Evolutionary conservation across 2,329 filamentous ascomycete species (phyloP).

Genomic region (Diaporthe ampelina): DNA sequence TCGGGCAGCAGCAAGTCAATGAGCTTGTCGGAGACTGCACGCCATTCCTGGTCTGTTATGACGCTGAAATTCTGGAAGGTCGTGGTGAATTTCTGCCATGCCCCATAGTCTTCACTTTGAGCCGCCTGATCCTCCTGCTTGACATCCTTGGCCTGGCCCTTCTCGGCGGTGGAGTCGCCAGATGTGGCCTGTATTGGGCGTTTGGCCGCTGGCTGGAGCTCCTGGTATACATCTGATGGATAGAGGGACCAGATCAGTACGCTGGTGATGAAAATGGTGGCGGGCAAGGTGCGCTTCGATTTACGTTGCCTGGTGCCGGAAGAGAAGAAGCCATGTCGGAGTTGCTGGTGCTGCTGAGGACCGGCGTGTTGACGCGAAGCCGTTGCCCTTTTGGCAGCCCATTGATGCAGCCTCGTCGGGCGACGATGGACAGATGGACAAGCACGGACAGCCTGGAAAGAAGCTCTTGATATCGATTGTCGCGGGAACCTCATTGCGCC

Average conservation of each 20-base stretch:
- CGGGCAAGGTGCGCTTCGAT: conserved; percentile 45
- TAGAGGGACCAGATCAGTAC: conserved; percentile 57
- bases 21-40: conserved; percentile 68
- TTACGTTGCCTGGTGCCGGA: conserved; percentile 35
- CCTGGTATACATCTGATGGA: conserved; percentile 53
- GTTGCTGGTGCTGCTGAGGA: conserved; percentile 7
- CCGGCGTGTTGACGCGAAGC: not conserved
- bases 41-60: conserved; percentile 69
- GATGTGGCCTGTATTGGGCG: not conserved
- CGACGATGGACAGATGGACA: conserved; percentile 4
- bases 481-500: conserved; percentile 31
- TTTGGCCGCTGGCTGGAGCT: conserved; percentile 38
- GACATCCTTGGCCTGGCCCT: conserved; percentile 39
- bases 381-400: conserved; percentile 11
- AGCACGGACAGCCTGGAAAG: conserved; percentile 1
- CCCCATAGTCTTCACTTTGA: conserved; percentile 47
- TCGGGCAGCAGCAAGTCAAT: conserved; percentile 82
- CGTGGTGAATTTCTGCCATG: conserved; percentile 63
- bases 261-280: conserved; percentile 50
- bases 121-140: conserved; percentile 41
- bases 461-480: conserved; percentile 17
- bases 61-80: conserved; percentile 68
- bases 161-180: conserved; percentile 20
- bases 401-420: conserved; percentile 27
- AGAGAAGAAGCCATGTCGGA: conserved; percentile 45